phyloP scores from a whole-genome alignment of 108 stramenopile species.

The Ochromonas danica region DNA sequence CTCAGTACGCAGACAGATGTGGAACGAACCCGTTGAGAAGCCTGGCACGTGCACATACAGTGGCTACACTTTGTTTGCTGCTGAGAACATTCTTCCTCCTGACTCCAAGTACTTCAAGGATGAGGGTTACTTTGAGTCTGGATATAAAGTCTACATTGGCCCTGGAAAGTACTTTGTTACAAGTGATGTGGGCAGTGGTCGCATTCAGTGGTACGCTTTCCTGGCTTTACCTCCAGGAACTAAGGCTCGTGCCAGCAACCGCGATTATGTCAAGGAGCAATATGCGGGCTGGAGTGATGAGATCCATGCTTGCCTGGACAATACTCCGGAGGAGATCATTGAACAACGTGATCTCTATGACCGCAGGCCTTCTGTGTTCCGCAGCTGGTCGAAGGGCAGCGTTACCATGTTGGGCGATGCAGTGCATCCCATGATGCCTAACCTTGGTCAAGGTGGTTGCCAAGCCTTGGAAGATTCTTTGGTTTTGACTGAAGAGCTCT shows the following conservation, averaged over 20 bases:
- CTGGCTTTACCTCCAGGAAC: constrained; percentile 91
- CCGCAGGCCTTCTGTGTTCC: constrained; percentile 78
- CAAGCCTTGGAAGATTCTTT: constrained; percentile 95
- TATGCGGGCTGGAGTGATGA: constrained; percentile 89
- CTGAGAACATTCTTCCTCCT: constrained; percentile 67
- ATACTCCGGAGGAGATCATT: constrained; percentile 80
- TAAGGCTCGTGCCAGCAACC: constrained; percentile 69
- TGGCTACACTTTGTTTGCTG: constrained; percentile 96
- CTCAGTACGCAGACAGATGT: constrained; percentile 87
- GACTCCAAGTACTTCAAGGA: constrained; percentile 48
- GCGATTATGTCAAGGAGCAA: constrained; percentile 68
- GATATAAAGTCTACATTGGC: constrained; percentile 93
- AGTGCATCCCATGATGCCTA: constrained; percentile 97
- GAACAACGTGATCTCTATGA: constrained; percentile 96
- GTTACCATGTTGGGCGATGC: constrained; percentile 90
- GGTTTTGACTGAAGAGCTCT: constrained; percentile 79
- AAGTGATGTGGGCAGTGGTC: constrained; percentile 86
- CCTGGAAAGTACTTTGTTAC: constrained; percentile 94
- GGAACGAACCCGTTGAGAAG: constrained; percentile 77
- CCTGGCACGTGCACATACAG: constrained; percentile 74
- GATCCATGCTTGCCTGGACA: constrained; percentile 81
- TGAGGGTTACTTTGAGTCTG: constrained; percentile 74
- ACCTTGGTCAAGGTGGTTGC: constrained; percentile 93
- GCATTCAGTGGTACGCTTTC: constrained; percentile 97
- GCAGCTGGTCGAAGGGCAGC: constrained; percentile 87